These are phyloP conservation scores for Xylaria palmicola DNA, from an alignment of 495 filamentous ascomycete genomes.

Conservation along the genomic window DNA sequence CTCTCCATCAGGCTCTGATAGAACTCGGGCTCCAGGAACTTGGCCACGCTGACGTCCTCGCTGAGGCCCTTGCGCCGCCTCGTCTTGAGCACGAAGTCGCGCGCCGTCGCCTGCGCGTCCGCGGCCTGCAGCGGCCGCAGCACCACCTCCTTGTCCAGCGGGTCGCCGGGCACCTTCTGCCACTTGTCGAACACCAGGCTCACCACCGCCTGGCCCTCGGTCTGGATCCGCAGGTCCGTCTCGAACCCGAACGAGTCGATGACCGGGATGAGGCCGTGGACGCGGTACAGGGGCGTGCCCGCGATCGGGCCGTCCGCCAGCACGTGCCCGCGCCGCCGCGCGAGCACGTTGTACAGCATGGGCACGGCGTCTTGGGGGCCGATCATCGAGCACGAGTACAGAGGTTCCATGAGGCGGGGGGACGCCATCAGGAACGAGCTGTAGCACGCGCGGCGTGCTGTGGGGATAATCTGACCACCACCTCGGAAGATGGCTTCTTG, in stretches of 20 bases:
- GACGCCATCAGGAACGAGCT: conserved; percentile 95
- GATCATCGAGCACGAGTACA: conserved; percentile 89
- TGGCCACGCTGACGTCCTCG: conserved; percentile 92
- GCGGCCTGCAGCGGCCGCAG: conserved; percentile 85
- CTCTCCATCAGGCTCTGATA: conserved; percentile 85
- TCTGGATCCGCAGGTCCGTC: conserved; percentile 93
- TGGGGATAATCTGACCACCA: conserved; percentile 96
- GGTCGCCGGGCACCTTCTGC: conserved; percentile 93
- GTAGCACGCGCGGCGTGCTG: conserved; percentile 86
- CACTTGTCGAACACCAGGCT: conserved; percentile 94
- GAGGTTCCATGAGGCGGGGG: conserved; percentile 91
- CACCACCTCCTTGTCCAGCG: conserved; percentile 82
- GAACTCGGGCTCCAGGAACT: conserved; percentile 93
- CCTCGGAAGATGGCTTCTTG: conserved; percentile 89
- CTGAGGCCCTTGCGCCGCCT: conserved; percentile 87
- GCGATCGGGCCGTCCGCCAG: conserved; percentile 90
- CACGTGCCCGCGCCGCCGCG: conserved; percentile 86
- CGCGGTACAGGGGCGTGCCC: conserved; percentile 91
- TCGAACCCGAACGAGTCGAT: conserved; percentile 98
- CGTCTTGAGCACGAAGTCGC: conserved; percentile 97
- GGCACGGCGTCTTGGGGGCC: conserved; percentile 88
- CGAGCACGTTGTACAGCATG: conserved; percentile 86
- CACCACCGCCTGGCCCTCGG: conserved; percentile 85
- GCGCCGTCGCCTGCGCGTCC: conserved; percentile 76
- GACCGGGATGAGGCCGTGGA: conserved; percentile 87